Percentiles rank a stretch among this genome's conserved stretches.
These are phyloP conservation scores for Cenchrus americanus DNA, from an alignment of 176 grass and related monocot genomes.

Conservation along the genomic window DNA sequence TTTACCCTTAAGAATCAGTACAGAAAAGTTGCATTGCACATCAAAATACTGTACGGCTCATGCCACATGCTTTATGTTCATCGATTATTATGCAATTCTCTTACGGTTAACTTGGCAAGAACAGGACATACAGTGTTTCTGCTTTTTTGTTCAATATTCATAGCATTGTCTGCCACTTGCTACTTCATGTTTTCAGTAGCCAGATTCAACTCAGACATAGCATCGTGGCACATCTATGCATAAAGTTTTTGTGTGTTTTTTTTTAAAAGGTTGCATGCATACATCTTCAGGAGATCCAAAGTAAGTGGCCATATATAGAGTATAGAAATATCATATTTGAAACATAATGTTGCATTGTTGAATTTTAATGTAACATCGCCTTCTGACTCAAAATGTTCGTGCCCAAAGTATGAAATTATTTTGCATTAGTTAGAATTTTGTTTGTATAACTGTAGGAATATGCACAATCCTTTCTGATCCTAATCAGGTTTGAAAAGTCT, in stretches of 20 bases:
- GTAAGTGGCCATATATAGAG: slow-evolving; percentile 13
- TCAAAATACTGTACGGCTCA: neutral
- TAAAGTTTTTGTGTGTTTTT: slow-evolving; percentile 21
- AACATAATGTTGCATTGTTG: neutral
- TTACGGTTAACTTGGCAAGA: slow-evolving; percentile 8
- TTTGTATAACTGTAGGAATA: too few species aligned
- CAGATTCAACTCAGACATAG: neutral
- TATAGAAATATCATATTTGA: neutral
- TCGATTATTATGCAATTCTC: neutral
- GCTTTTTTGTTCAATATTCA: slow-evolving; percentile 17
- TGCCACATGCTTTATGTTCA: neutral
- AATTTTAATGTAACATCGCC: neutral
- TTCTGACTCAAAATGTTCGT: slow-evolving; percentile 3
- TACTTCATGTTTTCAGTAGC: neutral
- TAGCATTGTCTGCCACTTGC: slow-evolving; percentile 15
- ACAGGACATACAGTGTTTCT: neutral
- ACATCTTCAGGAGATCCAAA: slow-evolving; percentile 1
- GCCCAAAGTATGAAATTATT: neutral
- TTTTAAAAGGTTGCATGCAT: neutral
- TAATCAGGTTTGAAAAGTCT: slow-evolving; percentile 12
- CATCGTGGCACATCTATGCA: slow-evolving; percentile 6
- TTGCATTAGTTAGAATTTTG: neutral
- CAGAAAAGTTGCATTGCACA: neutral
- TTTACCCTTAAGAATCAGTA: slow-evolving; percentile 15
- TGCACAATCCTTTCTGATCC: neutral